Base-by-base conservation (phyloP, 495 filamentous ascomycete genomes). In the Penicillium mononematosum region DNA sequence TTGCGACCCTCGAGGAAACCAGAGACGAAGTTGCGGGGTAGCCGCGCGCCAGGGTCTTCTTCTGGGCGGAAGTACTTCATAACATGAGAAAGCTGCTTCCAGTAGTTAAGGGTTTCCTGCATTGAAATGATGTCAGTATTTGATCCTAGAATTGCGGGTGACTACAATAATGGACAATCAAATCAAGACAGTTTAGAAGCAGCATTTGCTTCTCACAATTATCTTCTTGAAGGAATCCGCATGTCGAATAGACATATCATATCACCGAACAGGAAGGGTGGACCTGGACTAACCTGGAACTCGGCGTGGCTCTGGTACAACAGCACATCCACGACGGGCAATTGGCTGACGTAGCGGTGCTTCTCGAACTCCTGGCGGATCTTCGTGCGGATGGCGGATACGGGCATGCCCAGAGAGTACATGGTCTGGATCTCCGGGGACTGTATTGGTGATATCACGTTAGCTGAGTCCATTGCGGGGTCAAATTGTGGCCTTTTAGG, bases 31-130 rank as follows among this genome's bases (percentile, higher is more conserved):
- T 84, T 91, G 55, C 82, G 78, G 29, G 94, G 94, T 73, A 96
- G 75, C 62, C 82, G 83, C 56, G 88, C 87, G 58, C 81, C 85
- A 24, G 85, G 82, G 60, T 96, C 90, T 71, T 96, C 92, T 73
- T 96, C 91, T 70, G 85, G 78, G 64, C 91, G 83, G 82, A 97
- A 98, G 76, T 95, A 98, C 68, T 96, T 96, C 81, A 98, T 89
- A 62, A 98, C 84, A 70, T 98, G 94, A 46, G 89, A 88, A 50
- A 93, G 81, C 77, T 98, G 95, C 77, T 96, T 96, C 94, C 95
- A 98, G 83, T 88, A 98, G 76, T 98, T 98, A 78, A 98, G 83
- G 36, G 91, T 98, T 84, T 98, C 94, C 91, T 96, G 59, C 12
- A 53, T 58, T 4, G 32, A 7, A 11, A 20, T 24, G 19, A 36